Percentiles rank a stretch among this genome's conserved stretches.
These are phyloP conservation scores for Chamaenerion angustifolium DNA, from an alignment of 345 rosid genomes.

Conservation along the genomic window DNA sequence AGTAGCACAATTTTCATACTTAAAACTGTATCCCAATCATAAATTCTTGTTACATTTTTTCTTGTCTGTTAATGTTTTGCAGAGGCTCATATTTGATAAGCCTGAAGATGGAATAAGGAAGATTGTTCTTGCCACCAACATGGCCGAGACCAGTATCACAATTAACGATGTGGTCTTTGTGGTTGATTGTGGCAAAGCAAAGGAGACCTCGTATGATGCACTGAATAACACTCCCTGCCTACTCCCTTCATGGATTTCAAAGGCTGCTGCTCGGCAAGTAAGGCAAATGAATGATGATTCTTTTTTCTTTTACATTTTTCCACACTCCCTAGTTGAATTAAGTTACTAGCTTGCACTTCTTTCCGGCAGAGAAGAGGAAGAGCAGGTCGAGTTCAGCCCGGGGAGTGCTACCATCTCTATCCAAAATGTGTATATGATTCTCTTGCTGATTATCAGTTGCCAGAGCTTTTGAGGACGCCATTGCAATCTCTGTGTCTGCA, in stretches of 20 bases:
- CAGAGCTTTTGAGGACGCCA: slow-evolving; percentile 96
- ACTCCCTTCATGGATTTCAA: slow-evolving; percentile 96
- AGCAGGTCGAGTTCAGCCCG: slow-evolving; percentile 98
- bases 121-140: slow-evolving; percentile 90
- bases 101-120: slow-evolving; percentile 88
- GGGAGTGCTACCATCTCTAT: slow-evolving; percentile 94
- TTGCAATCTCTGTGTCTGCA: slow-evolving; percentile 91
- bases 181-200: slow-evolving; percentile 97
- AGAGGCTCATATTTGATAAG: slow-evolving; percentile 93
- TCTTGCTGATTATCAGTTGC: slow-evolving; percentile 81
- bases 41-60: background rate
- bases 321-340: background rate
- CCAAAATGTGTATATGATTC: slow-evolving; percentile 84
- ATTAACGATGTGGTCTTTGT: slow-evolving; percentile 96
- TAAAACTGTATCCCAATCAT: too few species aligned
- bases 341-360: background rate
- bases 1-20: too few species aligned
- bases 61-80: slow-evolving; percentile 3
- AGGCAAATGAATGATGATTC: slow-evolving; percentile 10
- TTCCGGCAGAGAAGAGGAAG: slow-evolving; percentile 75
- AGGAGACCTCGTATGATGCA: slow-evolving; percentile 98
- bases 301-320: background rate
- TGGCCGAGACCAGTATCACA: slow-evolving; percentile 99
- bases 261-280: slow-evolving; percentile 97
- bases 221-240: slow-evolving; percentile 96